Evolutionary conservation across 148 eudicot species (phyloP).

Genomic region (Fagopyrum esculentum): DNA sequence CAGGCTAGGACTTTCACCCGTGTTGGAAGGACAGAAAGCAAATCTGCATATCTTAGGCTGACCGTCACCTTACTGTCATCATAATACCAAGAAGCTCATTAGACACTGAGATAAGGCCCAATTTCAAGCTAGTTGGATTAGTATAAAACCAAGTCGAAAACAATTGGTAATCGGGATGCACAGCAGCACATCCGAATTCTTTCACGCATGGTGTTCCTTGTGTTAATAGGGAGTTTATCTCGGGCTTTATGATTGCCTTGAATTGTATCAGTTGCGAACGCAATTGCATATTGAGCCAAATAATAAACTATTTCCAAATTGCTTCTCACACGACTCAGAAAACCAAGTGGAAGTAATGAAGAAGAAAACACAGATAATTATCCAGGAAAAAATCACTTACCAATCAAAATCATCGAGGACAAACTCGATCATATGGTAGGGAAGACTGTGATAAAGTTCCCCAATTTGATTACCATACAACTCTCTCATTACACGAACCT

Average conservation of each 20-base stretch:
- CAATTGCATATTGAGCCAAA: background rate
- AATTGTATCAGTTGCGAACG: background rate
- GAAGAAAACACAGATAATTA: background rate
- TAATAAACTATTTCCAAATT: background rate
- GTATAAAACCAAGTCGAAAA: background rate
- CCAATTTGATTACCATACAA: slow-evolving; percentile 88
- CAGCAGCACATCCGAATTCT: background rate
- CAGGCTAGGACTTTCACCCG: slow-evolving; percentile 79
- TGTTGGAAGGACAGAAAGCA: slow-evolving; percentile 75
- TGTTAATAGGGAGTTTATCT: background rate
- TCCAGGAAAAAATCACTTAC: slow-evolving; percentile 24
- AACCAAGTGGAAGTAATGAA: background rate
- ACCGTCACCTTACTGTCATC: slow-evolving; percentile 70
- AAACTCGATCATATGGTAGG: slow-evolving; percentile 87
- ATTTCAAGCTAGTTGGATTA: slow-evolving; percentile 3
- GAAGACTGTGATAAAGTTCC: slow-evolving; percentile 91
- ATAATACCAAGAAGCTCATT: slow-evolving; percentile 3
- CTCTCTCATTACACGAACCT: slow-evolving; percentile 89
- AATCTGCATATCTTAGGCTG: slow-evolving; percentile 76
- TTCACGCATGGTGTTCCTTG: background rate
- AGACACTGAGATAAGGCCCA: background rate
- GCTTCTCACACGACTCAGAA: background rate
- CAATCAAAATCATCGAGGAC: slow-evolving; percentile 72
- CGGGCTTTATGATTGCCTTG: background rate
- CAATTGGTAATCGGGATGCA: background rate